Evolutionary conservation across 768 basidiomycete species (phyloP).

Genomic region (Calvatia gigantea): DNA sequence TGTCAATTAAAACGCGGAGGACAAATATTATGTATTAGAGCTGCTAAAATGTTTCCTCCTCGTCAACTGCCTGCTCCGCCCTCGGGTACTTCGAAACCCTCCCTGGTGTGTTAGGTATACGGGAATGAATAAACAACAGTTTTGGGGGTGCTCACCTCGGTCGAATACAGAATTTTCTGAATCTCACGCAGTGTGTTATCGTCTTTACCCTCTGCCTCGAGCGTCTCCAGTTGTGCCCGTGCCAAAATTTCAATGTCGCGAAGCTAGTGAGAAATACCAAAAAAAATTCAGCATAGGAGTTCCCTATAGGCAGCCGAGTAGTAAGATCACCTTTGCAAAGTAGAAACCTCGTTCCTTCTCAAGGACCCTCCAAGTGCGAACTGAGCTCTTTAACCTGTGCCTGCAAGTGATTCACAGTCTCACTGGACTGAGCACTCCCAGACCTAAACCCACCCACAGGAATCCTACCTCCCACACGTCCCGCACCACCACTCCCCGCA

Average conservation of each 20-base stretch:
- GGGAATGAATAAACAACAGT: not conserved
- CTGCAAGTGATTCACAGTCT: slow-evolving; percentile 65
- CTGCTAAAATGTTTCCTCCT: slow-evolving; percentile 88
- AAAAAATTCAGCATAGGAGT: not conserved
- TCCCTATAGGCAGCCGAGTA: not conserved
- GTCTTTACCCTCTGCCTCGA: slow-evolving; percentile 53
- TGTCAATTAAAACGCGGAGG: too few relatives aligned
- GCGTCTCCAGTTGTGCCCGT: slow-evolving; percentile 68
- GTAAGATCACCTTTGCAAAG: slow-evolving; percentile 82
- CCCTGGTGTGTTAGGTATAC: slow-evolving; percentile 43
- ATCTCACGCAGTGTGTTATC: slow-evolving; percentile 70
- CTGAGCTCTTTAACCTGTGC: slow-evolving; percentile 81
- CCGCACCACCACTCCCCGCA: slow-evolving; percentile 21
- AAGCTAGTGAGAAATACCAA: slow-evolving; percentile 69
- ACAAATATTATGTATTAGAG: too few relatives aligned
- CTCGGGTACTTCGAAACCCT: slow-evolving; percentile 92
- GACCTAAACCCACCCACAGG: slow-evolving; percentile 69
- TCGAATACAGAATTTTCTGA: slow-evolving; percentile 91
- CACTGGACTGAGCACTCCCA: slow-evolving; percentile 63
- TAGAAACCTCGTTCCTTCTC: slow-evolving; percentile 99
- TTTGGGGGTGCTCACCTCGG: slow-evolving; percentile 63
- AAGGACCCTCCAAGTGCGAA: slow-evolving; percentile 77
- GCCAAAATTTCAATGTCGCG: slow-evolving; percentile 95
- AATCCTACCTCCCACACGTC: slow-evolving; percentile 65
- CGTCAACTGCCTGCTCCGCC: slow-evolving; percentile 51